phyloP scores from a whole-genome alignment of 257 asterid species.

The Solanum chmielewskii region DNA sequence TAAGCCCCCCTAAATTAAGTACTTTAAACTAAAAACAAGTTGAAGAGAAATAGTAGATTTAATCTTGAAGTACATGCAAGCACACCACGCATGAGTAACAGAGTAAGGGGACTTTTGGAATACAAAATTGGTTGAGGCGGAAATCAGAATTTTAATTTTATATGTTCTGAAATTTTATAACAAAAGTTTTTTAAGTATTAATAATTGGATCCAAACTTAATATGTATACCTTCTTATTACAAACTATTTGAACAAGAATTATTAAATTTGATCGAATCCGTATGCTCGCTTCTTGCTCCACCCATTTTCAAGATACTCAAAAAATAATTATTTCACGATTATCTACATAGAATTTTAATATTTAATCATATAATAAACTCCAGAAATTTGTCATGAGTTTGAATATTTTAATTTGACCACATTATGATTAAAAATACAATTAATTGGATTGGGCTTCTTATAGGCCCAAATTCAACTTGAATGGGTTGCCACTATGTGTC shows the following conservation, averaged over 20 bases:
- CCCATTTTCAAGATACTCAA: neutral
- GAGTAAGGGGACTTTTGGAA: neutral
- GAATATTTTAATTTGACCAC: too few species aligned
- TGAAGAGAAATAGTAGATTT: neutral
- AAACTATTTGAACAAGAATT: too few species aligned
- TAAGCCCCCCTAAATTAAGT: neutral
- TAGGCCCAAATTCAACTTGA: neutral
- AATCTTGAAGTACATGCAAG: neutral
- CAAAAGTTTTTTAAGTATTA: too few species aligned
- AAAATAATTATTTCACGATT: neutral
- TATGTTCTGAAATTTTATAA: neutral
- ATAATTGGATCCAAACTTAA: neutral
- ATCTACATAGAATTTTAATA: too few species aligned
- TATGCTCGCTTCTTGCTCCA: neutral
- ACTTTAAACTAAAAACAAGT: neutral
- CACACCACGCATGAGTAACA: neutral
- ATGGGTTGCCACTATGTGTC: neutral
- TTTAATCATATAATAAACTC: too few species aligned
- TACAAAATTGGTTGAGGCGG: neutral
- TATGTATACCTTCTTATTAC: neutral
- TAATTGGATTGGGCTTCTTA: neutral
- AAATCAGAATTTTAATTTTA: neutral
- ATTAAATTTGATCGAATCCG: too few species aligned
- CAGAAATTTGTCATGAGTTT: too few species aligned
- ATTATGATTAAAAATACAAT: neutral